Conservation (phyloP, 352 stramenopile genomes). For the Sclerospora graminicola region DNA sequence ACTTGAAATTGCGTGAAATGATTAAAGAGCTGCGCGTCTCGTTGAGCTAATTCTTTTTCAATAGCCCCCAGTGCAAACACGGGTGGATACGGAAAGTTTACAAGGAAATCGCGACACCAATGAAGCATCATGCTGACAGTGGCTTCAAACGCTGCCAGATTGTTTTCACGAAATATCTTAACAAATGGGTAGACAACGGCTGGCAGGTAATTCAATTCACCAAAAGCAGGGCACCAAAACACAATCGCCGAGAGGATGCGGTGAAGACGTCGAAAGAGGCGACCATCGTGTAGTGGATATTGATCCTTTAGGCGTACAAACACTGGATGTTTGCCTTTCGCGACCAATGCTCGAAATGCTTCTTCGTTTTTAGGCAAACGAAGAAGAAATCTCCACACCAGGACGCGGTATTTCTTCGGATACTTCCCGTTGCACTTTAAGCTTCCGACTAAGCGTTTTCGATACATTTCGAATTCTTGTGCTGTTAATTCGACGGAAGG, state of each 20-base stretch:
- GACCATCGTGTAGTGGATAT: conserved; percentile 71
- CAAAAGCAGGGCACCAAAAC: conserved; percentile 88
- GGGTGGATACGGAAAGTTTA: conserved; percentile 77
- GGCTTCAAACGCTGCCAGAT: conserved; percentile 86
- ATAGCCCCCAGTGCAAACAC: conserved; percentile 53
- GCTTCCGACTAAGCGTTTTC: conserved; percentile 45
- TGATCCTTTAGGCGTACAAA: conserved; percentile 58
- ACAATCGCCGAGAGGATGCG: conserved; percentile 76
- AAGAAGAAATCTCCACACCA: conserved; percentile 81
- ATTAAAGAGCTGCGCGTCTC: conserved; percentile 60
- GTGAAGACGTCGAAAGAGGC: conserved; percentile 66
- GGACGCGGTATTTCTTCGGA: conserved; percentile 69
- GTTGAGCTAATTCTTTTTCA: conserved; percentile 55
- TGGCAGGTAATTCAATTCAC: conserved; percentile 73
- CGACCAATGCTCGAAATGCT: conserved; percentile 59
- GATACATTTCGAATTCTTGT: conserved; percentile 49
- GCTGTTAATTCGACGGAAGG: conserved; percentile 11
- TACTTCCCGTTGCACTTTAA: conserved; percentile 68
- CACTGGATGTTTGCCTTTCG: conserved; percentile 66
- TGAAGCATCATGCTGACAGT: conserved; percentile 79
- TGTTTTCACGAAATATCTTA: conserved; percentile 78
- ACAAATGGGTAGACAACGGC: conserved; percentile 85
- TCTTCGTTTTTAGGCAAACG: conserved; percentile 75
- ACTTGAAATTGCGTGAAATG: conserved; percentile 69
- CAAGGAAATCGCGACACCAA: conserved; percentile 74